Base-by-base conservation (phyloP, 2,329 filamentous ascomycete genomes). In the Rosellinia necatrix region DNA sequence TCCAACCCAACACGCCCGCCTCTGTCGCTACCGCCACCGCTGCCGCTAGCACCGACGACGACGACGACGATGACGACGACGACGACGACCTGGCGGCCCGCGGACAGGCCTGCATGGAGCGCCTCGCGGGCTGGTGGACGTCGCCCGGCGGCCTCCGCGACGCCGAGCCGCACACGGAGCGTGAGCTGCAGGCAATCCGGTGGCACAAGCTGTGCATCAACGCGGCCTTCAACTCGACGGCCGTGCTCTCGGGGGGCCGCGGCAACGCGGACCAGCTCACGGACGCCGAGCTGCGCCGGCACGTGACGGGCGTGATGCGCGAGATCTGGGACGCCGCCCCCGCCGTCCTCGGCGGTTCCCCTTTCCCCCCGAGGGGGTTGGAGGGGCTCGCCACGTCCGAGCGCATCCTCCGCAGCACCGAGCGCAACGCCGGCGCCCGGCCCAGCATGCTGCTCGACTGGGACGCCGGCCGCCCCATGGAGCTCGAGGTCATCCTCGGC, bases 191-290 rank as follows among this genome's bases (percentile, higher is more conserved):
- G 71, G 81, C 84, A 37, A 82, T 90, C 15, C 79, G 88, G 21
- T 91, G 88, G 88, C 87, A 90, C 71, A 91, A 91, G 71, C 82
- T 90, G 59, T 87, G 85, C 65, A 90, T 91, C 76, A 91, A 91
- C 70, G 85, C 87, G 0, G 83, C 85, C 48, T 88, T 90, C 80
- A 91, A 91, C 72, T 87, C 88, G 0, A 86, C 84, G 1, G 84
- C 87, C 2, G 86, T 90, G 6, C 78, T 91, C 0, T 83, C 81
- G 1, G 84, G 85, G 10, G 85, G 86, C 1, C 75, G 79, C 2
- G 81, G 83, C 49, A 90, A 90, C 67, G 80, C 84, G 41, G 81
- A 82, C 59, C 89, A 91, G 84, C 78, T 84, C 4, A 72, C 74
- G 10, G 87, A 90, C 63, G 70, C 81, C 0, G 86, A 90, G 66